These are phyloP conservation scores for Akanthomyces muscarius DNA, from an alignment of 2,329 filamentous ascomycete species.

Conservation along the genomic window DNA sequence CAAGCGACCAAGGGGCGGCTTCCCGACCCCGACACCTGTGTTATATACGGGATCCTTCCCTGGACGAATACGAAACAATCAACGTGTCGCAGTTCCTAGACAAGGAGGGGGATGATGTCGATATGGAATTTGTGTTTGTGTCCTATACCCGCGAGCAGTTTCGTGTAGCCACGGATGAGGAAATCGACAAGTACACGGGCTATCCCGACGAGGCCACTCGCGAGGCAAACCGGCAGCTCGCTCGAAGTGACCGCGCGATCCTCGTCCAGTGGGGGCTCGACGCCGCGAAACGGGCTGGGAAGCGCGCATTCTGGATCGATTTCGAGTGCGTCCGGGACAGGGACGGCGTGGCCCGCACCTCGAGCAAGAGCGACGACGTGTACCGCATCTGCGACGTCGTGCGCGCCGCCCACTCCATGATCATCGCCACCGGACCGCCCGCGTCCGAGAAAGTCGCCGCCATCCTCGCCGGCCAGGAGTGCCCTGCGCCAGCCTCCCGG, in stretches of 20 bases:
- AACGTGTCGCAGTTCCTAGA: slow-evolving; percentile 25
- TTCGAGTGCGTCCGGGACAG: slow-evolving; percentile 38
- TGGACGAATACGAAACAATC: slow-evolving; percentile 20
- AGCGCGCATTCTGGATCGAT: slow-evolving; percentile 40
- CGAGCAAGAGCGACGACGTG: slow-evolving; percentile 26
- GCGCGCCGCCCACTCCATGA: slow-evolving; percentile 37
- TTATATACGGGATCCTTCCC: slow-evolving; percentile 22
- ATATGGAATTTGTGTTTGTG: slow-evolving; percentile 36
- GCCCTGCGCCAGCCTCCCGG: slow-evolving; percentile 22
- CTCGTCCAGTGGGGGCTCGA: slow-evolving; percentile 35
- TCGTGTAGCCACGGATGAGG: slow-evolving; percentile 24
- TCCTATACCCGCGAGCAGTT: slow-evolving; percentile 41
- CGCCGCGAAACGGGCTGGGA: slow-evolving; percentile 34
- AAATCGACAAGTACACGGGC: slow-evolving; percentile 16
- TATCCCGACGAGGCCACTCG: slow-evolving; percentile 21
- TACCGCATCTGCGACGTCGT: slow-evolving; percentile 44
- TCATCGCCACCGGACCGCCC: slow-evolving; percentile 35
- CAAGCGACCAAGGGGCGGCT: neutral
- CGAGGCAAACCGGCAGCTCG: slow-evolving; percentile 21
- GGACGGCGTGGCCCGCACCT: slow-evolving; percentile 28
- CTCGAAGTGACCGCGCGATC: slow-evolving; percentile 23
- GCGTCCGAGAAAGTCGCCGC: slow-evolving; percentile 15
- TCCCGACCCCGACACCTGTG: slow-evolving; percentile 23
- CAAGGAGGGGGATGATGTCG: slow-evolving; percentile 22
- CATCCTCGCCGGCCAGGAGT: slow-evolving; percentile 23